These are phyloP conservation scores for Trifolium pratense DNA, from an alignment of 306 rosid genomes.

Conservation along the genomic window DNA sequence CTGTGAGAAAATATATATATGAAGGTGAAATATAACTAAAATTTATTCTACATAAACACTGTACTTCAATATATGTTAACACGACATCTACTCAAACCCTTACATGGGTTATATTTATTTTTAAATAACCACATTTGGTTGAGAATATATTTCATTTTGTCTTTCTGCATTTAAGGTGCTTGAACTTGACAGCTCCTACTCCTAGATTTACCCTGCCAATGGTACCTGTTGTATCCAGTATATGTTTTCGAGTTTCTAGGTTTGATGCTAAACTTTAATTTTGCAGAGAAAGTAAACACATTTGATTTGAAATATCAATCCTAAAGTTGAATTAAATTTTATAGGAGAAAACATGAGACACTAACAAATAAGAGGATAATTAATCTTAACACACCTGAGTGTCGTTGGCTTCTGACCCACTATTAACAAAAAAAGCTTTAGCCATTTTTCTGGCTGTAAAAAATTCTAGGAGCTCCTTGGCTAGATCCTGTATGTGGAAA, in stretches of 20 bases:
- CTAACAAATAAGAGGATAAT: constrained; percentile 34
- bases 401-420: constrained; percentile 99
- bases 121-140: constrained; percentile 3
- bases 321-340: constrained; percentile 22
- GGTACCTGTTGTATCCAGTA: neutral
- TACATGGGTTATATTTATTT: constrained; percentile 22
- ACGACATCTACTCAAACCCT: constrained; percentile 20
- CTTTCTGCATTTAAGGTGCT: constrained; percentile 23
- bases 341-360: constrained; percentile 30
- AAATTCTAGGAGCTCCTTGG: constrained; percentile 73
- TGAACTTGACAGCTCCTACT: neutral
- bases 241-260: neutral
- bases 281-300: constrained; percentile 22
- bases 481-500: constrained; percentile 72
- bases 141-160: constrained; percentile 34
- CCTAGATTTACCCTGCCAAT: constrained; percentile 9
- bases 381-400: constrained; percentile 69
- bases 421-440: constrained; percentile 85
- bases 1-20: constrained; percentile 54
- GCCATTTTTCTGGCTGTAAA: constrained; percentile 88
- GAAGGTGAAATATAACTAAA: constrained; percentile 6
- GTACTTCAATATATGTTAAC: constrained; percentile 20
- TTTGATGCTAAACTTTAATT: constrained; percentile 18
- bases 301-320: constrained; percentile 17
- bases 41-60: constrained; percentile 3